A percentile compares a stretch with the other conserved stretches of the same genome.
Conservation (phyloP, 257 asterid species). For the Solanum etuberosum region DNA sequence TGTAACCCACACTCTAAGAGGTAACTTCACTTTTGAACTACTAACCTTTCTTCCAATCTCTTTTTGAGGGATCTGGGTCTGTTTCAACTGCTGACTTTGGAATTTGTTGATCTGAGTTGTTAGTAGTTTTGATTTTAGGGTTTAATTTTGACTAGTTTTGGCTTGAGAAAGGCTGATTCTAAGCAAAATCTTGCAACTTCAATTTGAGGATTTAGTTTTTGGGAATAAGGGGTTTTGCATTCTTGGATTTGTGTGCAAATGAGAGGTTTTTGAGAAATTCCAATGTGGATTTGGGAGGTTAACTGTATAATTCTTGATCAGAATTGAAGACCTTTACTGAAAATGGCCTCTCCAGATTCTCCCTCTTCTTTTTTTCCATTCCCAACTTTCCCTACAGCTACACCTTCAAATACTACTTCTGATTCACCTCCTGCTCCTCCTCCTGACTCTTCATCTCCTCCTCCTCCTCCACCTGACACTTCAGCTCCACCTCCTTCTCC, state of each 20-base stretch:
- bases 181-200: not conserved
- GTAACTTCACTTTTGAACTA: not conserved
- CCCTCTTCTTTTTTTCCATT: slow-evolving; percentile 24
- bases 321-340: not conserved
- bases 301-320: not conserved
- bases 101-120: not conserved
- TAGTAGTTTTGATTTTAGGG: not conserved
- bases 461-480: slow-evolving; percentile 19
- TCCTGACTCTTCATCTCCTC: slow-evolving; percentile 21
- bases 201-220: not conserved
- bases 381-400: not conserved
- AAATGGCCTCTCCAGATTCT: slow-evolving; percentile 25
- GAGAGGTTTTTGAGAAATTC: not conserved
- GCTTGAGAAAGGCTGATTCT: not conserved
- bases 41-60: not conserved
- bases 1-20: not conserved
- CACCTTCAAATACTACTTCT: slow-evolving; percentile 18
- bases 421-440: slow-evolving; percentile 12
- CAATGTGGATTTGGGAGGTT: not conserved
- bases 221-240: not conserved
- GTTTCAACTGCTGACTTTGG: not conserved
- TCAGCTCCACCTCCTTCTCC: slow-evolving; percentile 37
- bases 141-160: not conserved
- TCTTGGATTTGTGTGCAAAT: not conserved
- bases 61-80: not conserved